Evolutionary conservation across 495 filamentous ascomycete genomes (phyloP), one percentile per base, ranked within the genome.

Genomic region (Xeromyces bisporus): DNA sequence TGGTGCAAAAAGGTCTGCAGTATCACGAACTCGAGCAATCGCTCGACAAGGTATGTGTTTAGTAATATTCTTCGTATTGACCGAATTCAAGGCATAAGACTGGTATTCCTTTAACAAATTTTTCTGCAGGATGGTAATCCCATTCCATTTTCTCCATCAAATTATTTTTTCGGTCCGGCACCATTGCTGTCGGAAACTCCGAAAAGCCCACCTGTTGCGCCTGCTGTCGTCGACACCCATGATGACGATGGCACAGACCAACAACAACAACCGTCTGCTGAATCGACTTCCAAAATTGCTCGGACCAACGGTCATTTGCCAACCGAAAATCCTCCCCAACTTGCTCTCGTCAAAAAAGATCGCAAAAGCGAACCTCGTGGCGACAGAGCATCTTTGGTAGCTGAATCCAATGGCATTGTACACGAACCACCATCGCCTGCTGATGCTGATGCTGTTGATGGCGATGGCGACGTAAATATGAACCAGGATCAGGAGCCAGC

Each of bases 1-100:
- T 84, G 34, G 58, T 87, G 37, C 79, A 84, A 48, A 80, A 79
- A 57, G 80, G 80, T 37, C 60, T 87, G 21, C 62, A 77, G 43
- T 83, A 77, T 52, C 63, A 80, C 50, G 71, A 81, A 36, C 56
- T 76, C 28, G 70, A 83, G 37, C 65, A 75, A 38, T 64, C 66
- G 11, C 42, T 65, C 32, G 54, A 63, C 43, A 63, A 73, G 69
- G 73, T 69, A 69, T 32, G 17, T 20, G 33, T 31, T 15, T 30
- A 25, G 18, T 26, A n/a, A n/a, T n/a, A n/a, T n/a, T n/a, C n/a
- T n/a, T n/a, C n/a, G n/a, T n/a, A n/a, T n/a, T n/a, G n/a, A n/a
- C n/a, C n/a, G n/a, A n/a, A n/a, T n/a, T n/a, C n/a, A n/a, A n/a
- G n/a, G n/a, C n/a, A n/a, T n/a, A n/a, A n/a, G n/a, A n/a, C n/a